Conservation (phyloP, 2,329 filamentous ascomycete genomes). For the Torrubiellomyces zombiae region DNA sequence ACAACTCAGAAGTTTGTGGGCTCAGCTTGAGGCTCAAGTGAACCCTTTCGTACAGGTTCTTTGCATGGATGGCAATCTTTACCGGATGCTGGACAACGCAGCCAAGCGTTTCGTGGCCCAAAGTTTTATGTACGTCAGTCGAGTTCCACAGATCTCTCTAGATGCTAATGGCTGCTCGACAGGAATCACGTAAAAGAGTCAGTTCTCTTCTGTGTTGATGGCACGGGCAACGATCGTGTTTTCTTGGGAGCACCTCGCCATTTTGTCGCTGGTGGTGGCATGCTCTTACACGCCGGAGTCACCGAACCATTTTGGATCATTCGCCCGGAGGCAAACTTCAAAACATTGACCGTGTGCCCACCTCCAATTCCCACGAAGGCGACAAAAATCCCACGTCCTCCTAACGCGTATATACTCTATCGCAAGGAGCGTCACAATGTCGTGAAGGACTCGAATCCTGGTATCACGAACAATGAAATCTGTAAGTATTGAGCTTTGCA, state of each 20-base stretch:
- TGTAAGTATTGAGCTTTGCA: slow-evolving; percentile 15
- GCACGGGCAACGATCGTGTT: slow-evolving; percentile 9
- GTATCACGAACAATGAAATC: slow-evolving; percentile 24
- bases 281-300: slow-evolving; percentile 6
- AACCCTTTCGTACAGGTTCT: slow-evolving; percentile 7
- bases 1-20: slow-evolving; percentile 7
- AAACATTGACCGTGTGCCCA: slow-evolving; percentile 4
- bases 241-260: slow-evolving; percentile 12
- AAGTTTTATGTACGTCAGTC: slow-evolving; percentile 11
- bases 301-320: slow-evolving; percentile 10
- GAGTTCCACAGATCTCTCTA: no score
- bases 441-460: slow-evolving; percentile 17
- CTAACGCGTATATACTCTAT: slow-evolving; percentile 26
- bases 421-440: slow-evolving; percentile 20
- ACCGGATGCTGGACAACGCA: slow-evolving; percentile 6
- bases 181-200: slow-evolving; percentile 6
- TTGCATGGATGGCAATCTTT: slow-evolving; percentile 6
- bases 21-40: slow-evolving; percentile 5
- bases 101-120: slow-evolving; percentile 9
- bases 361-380: slow-evolving; percentile 4
- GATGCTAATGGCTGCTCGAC: no score
- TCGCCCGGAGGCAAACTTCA: slow-evolving; percentile 3
- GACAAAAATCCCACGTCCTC: slow-evolving; percentile 18
- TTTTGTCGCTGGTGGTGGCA: slow-evolving; percentile 8
- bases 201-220: slow-evolving; percentile 12